These are phyloP conservation scores for Ensete ventricosum DNA, from an alignment of 176 grass and related monocot species.

Conservation along the genomic window DNA sequence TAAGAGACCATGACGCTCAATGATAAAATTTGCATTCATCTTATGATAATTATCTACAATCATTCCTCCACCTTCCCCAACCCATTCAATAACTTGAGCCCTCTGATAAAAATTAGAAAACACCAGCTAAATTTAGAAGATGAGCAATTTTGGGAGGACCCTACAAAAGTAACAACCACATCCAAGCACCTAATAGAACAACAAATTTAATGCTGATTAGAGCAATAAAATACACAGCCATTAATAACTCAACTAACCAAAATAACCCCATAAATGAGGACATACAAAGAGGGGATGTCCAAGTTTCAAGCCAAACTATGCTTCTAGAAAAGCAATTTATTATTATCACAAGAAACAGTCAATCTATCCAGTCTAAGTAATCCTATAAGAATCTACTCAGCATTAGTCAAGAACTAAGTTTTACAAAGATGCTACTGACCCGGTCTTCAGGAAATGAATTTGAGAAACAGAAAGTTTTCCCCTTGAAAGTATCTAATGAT, in stretches of 20 bases:
- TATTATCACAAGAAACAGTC: neutral
- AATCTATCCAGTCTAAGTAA: neutral
- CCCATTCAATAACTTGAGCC: constrained; percentile 73
- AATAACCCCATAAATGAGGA: neutral
- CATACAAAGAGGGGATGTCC: neutral
- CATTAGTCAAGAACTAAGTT: neutral
- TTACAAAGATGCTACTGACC: constrained; percentile 30
- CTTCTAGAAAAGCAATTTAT: neutral
- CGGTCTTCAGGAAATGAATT: constrained; percentile 64
- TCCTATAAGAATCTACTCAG: neutral
- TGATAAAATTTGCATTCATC: constrained; percentile 47
- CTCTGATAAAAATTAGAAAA: constrained; percentile 57
- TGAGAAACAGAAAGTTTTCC: constrained; percentile 79
- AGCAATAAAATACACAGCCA: neutral
- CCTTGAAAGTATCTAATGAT: constrained; percentile 58
- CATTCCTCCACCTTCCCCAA: constrained; percentile 55
- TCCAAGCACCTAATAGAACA: neutral
- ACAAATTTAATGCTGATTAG: neutral
- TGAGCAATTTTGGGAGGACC: neutral
- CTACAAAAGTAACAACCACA: neutral
- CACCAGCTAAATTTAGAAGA: constrained; percentile 16
- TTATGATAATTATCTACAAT: constrained; percentile 44
- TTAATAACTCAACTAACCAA: neutral
- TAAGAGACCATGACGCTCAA: constrained; percentile 55
- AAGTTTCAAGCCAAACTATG: neutral